A percentile compares a stretch with the other conserved stretches of the same genome.
phyloP scores from a whole-genome alignment of 495 filamentous ascomycete genomes.

The Hypomontagnella submonticulosa region DNA sequence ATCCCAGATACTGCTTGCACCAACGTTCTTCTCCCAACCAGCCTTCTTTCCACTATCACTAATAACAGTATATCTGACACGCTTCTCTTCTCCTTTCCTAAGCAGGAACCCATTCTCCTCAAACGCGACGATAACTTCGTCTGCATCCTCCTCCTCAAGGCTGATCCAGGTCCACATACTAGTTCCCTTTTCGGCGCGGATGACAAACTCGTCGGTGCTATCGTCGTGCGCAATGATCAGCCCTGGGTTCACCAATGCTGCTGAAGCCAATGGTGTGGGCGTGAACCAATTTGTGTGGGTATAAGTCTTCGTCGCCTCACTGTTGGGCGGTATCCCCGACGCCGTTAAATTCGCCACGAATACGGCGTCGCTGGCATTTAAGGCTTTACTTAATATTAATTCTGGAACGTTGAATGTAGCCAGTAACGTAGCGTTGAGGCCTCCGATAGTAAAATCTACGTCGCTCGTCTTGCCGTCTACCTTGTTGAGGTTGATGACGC shows the following conservation, averaged over 20 bases:
- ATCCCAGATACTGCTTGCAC: slow-evolving; percentile 72
- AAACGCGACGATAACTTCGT: slow-evolving; percentile 68
- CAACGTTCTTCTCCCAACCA: slow-evolving; percentile 65
- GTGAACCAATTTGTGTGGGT: slow-evolving; percentile 68
- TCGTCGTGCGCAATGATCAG: slow-evolving; percentile 58
- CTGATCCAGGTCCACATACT: slow-evolving; percentile 77
- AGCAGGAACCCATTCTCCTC: slow-evolving; percentile 70
- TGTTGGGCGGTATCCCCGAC: slow-evolving; percentile 65
- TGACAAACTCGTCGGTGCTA: slow-evolving; percentile 58
- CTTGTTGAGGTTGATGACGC: slow-evolving; percentile 8
- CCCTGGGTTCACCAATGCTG: slow-evolving; percentile 66
- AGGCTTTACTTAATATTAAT: slow-evolving; percentile 15
- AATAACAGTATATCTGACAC: slow-evolving; percentile 60
- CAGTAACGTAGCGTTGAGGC: slow-evolving; percentile 69
- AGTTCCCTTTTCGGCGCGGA: slow-evolving; percentile 66
- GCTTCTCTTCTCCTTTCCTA: slow-evolving; percentile 61
- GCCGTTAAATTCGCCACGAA: slow-evolving; percentile 67
- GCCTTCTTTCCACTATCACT: slow-evolving; percentile 54
- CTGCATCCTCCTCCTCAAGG: slow-evolving; percentile 53
- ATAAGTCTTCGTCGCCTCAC: slow-evolving; percentile 58
- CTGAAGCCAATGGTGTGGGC: slow-evolving; percentile 62
- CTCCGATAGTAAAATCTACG: slow-evolving; percentile 64
- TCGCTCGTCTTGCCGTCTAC: not conserved
- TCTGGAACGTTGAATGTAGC: slow-evolving; percentile 53
- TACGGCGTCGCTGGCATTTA: slow-evolving; percentile 59